Base-by-base conservation (phyloP, 2,329 filamentous ascomycete genomes). In the Didymella arachidicola region DNA sequence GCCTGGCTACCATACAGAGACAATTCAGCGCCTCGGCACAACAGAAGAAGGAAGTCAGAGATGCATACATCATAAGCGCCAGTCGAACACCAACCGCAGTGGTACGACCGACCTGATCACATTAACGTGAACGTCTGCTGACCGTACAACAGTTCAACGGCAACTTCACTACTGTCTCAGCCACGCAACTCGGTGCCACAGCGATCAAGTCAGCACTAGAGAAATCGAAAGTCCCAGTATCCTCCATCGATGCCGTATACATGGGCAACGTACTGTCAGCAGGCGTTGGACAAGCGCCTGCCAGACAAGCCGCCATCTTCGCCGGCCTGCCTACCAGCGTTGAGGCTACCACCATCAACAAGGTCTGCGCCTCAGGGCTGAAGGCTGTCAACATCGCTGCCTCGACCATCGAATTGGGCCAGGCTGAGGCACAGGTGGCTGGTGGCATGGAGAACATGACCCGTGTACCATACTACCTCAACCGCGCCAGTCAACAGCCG, bases 401-500 rank as follows among this genome's bases (percentile, higher is more conserved):
- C 1, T 92, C 97, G 73, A 95, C 96, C 73, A 97, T 98, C 69
- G 92, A 97, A 79, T 86, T 99, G 11, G 94, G 95, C 5, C 84
- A 96, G 10, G 87, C 92, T 16, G 91, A 96, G 71, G 93, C 91
- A 0, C 91, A 96, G 76, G 84, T 98, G 7, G 95, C 95, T 1
- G 95, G 95, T 62, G 95, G 95, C 53, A 97, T 99, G 91, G 95
- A 99, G 81, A 97, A 92, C 79, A 99, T 99, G 95, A 92, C 91
- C 6, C 86, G 90, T 38, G 92, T 97, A 4, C 95, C 95, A 2
- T 96, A 96, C 79, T 98, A 97, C 75, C 80, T 96, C 29, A 88
- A 90, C 7, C 87, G 95, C 30, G 87, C 92, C n/a, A 92, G 88
- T 71, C 86, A 90, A 62, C 83, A 95, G 67, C 91, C 93, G 1